Conservation (phyloP, 2,329 filamentous ascomycete genomes). For the Sporothrix pallida region DNA sequence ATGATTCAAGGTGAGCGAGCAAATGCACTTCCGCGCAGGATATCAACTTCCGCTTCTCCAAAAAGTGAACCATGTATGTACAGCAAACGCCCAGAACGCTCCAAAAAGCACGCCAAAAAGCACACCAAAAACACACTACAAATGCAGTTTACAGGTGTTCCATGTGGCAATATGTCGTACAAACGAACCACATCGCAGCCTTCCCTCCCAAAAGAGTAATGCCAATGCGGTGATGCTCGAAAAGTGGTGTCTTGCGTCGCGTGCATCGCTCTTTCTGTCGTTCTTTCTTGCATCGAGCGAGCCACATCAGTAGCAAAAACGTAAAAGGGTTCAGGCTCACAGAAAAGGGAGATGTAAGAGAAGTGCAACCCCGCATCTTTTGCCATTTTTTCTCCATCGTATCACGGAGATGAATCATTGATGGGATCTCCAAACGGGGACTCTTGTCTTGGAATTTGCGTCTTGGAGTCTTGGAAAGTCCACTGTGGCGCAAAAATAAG, state of each 20-base stretch:
- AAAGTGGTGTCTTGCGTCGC: neutral
- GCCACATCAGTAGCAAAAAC: neutral
- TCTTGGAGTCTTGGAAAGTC: constrained; percentile 2
- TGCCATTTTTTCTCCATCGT: neutral
- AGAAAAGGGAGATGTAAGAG: too few relatives aligned
- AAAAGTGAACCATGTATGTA: neutral
- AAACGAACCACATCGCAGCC: neutral
- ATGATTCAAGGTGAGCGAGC: neutral
- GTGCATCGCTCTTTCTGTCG: neutral
- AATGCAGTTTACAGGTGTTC: too few relatives aligned
- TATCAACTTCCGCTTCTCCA: neutral
- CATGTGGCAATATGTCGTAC: too few relatives aligned
- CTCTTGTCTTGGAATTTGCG: too few relatives aligned
- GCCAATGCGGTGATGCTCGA: neutral
- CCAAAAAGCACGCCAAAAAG: too few relatives aligned
- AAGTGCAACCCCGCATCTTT: neutral
- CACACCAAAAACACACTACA: too few relatives aligned
- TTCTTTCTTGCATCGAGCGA: too few relatives aligned
- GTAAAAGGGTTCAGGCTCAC: neutral
- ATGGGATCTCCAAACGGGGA: neutral
- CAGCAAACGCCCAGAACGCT: too few relatives aligned
- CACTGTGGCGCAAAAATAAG: constrained; percentile 18
- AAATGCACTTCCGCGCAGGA: neutral
- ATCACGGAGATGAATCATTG: constrained; percentile 17
- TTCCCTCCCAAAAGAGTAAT: neutral